phyloP scores from a whole-genome alignment of 2,329 filamentous ascomycete genomes.

The Cadophora luteo-olivacea region DNA sequence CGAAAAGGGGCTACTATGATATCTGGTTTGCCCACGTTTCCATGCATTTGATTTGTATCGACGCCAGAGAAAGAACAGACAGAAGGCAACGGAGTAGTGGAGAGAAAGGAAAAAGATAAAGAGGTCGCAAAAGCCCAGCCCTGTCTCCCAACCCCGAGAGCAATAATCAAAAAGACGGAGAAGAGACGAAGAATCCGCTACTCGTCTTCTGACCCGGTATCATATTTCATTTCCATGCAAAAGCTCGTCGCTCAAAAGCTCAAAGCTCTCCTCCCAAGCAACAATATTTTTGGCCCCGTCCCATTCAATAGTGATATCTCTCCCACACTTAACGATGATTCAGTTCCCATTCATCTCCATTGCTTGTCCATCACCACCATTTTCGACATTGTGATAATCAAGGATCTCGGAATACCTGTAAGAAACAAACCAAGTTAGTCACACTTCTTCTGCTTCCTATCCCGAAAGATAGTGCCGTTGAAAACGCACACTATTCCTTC shows the following conservation, averaged over 20 bases:
- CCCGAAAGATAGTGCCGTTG: constrained; percentile 30
- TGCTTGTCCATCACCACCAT: constrained; percentile 32
- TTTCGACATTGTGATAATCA: constrained; percentile 91
- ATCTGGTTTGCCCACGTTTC: constrained; percentile 5
- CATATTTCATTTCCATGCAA: constrained; percentile 12
- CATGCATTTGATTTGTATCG: constrained; percentile 24
- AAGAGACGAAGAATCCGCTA: constrained; percentile 8
- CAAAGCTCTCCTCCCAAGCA: not conserved
- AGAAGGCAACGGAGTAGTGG: constrained; percentile 5
- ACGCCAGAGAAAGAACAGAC: constrained; percentile 17
- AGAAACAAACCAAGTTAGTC: constrained; percentile 43
- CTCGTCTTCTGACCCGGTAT: constrained; percentile 19
- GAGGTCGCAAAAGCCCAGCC: constrained; percentile 10
- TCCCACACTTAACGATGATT: not conserved
- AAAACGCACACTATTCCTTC: constrained; percentile 35
- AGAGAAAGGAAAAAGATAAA: constrained; percentile 20
- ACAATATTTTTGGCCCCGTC: not conserved
- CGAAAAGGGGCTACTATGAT: not conserved
- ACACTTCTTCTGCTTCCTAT: constrained; percentile 34
- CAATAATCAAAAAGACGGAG: constrained; percentile 3
- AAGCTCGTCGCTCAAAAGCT: not conserved
- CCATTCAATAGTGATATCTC: not conserved
- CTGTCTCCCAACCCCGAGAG: constrained; percentile 27
- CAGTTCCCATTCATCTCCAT: constrained; percentile 33
- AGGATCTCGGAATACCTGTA: constrained; percentile 97